These are phyloP conservation scores for Limtongia smithiae DNA, from an alignment of 805 yeast genomes.

Conservation along the genomic window DNA sequence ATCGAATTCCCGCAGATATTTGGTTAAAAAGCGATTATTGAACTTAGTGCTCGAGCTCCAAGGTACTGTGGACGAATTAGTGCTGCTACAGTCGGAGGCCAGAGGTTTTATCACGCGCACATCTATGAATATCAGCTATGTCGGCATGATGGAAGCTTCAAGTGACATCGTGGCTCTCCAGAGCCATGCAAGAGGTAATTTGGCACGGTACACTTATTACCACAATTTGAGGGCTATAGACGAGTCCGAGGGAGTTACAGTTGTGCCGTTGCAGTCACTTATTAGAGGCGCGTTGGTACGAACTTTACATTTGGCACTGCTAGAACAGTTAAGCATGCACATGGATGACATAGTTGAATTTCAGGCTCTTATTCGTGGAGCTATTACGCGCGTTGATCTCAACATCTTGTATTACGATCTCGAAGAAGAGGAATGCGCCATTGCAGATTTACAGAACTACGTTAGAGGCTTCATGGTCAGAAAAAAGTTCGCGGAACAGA, in stretches of 20 bases:
- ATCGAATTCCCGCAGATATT: conserved; percentile 16
- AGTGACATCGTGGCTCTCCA: conserved; percentile 31
- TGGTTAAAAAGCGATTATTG: conserved; percentile 7
- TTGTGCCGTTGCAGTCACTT: conserved; percentile 33
- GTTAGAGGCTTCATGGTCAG: conserved; percentile 38
- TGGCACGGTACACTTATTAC: conserved; percentile 23
- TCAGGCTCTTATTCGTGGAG: conserved; percentile 41
- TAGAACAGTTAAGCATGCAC: conserved; percentile 15
- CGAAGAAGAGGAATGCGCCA: conserved; percentile 35
- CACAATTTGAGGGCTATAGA: conserved; percentile 17
- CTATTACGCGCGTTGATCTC: conserved; percentile 37
- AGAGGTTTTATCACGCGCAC: conserved; percentile 44
- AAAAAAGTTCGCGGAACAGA: conserved; percentile 30
- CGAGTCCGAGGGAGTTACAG: conserved; percentile 17
- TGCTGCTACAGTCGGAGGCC: conserved; percentile 51
- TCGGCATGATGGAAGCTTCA: conserved; percentile 25
- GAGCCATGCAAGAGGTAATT: conserved; percentile 32
- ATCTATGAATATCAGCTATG: conserved; percentile 16
- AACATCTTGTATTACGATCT: conserved; percentile 36
- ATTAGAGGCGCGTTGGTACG: conserved; percentile 47
- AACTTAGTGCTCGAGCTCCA: conserved; percentile 2
- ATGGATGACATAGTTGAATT: conserved; percentile 33
- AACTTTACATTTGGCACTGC: conserved; percentile 5
- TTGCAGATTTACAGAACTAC: conserved; percentile 37
- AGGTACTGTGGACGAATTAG: conserved; percentile 32